Percentiles rank a stretch among this genome's conserved stretches.
Conservation (phyloP, 352 stramenopile species). For the Pythium inflatum region DNA sequence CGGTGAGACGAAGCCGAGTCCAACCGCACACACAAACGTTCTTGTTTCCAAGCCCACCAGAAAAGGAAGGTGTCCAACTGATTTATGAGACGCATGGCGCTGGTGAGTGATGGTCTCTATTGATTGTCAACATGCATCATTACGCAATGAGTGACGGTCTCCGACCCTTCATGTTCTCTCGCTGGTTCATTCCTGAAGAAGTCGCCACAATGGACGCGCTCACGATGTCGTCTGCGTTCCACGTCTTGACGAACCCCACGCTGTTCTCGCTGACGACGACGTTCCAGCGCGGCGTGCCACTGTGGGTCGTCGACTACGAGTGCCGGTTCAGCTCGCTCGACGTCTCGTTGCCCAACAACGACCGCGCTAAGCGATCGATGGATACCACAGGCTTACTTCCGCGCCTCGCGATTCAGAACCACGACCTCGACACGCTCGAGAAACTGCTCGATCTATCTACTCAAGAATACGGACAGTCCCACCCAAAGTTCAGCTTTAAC, state of each 20-base stretch:
- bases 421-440: slow-evolving; percentile 18
- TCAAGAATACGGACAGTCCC: neutral
- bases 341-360: neutral
- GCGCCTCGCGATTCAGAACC: slow-evolving; percentile 18
- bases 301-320: slow-evolving; percentile 20
- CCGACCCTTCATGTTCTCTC: too few species aligned
- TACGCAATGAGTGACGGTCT: neutral
- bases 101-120: slow-evolving; percentile 9
- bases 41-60: too few species aligned
- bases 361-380: slow-evolving; percentile 9
- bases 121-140: neutral
- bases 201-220: neutral
- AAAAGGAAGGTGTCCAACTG: too few species aligned
- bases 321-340: neutral
- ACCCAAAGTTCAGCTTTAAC: slow-evolving; percentile 19
- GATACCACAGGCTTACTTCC: neutral
- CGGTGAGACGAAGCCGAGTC: too few species aligned
- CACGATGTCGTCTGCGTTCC: neutral
- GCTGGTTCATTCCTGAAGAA: neutral
- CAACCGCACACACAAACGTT: too few species aligned
- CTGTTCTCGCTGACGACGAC: slow-evolving; percentile 10
- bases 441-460: neutral
- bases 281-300: slow-evolving; percentile 21
- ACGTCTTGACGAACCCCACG: slow-evolving; percentile 8
- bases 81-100: too few species aligned